Evolutionary conservation across 78 protist genomes (phyloP).

Genomic region (Dictyostelium firmibasis): DNA sequence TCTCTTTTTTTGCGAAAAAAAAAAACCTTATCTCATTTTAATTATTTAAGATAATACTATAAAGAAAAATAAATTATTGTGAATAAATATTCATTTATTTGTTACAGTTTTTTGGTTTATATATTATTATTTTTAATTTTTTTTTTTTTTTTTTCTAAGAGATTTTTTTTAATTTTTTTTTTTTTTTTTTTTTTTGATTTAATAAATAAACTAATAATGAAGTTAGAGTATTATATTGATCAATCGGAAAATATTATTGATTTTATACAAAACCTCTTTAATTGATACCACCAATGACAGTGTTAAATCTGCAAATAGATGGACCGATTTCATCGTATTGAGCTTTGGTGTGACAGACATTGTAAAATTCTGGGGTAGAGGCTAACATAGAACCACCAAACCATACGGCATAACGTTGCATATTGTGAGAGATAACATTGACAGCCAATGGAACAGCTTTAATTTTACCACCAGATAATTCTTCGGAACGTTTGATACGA

Average conservation of each 20-base stretch:
- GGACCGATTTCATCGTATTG: constrained; percentile 99
- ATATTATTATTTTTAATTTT: too few species aligned
- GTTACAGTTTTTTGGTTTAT: neutral
- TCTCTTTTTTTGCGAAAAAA: too few species aligned
- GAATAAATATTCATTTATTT: neutral
- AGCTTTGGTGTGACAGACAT: constrained; percentile 93
- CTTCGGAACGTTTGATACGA: constrained; percentile 82
- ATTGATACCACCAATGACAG: constrained; percentile 80
- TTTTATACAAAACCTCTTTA: neutral
- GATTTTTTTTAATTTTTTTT: too few species aligned
- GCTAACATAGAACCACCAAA: constrained; percentile 98
- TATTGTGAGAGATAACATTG: constrained; percentile 95
- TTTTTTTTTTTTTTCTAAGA: too few species aligned
- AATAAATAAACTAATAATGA: neutral
- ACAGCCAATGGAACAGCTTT: constrained; percentile 93
- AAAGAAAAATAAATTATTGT: neutral
- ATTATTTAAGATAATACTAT: too few species aligned
- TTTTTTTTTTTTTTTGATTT: too few species aligned
- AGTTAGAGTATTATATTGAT: neutral
- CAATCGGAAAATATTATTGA: neutral
- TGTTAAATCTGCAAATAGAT: constrained; percentile 89
- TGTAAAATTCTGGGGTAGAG: constrained; percentile 93
- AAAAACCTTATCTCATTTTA: too few species aligned
- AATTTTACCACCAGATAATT: constrained; percentile 86
- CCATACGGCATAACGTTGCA: constrained; percentile 99